phyloP scores from a whole-genome alignment of 2,329 filamentous ascomycete species.

The Trichoderma sp. region DNA sequence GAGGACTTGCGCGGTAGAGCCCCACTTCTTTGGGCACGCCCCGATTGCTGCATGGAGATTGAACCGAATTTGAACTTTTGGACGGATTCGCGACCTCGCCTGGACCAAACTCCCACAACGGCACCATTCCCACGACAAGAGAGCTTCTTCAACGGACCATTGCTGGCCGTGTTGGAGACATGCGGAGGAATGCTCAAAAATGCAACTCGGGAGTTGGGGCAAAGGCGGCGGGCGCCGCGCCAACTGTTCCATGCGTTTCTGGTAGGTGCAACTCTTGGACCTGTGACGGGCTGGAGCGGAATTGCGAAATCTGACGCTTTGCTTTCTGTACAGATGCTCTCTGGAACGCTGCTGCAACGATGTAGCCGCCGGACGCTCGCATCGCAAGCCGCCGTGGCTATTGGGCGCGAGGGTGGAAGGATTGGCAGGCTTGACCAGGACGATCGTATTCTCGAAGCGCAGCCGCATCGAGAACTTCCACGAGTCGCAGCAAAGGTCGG shows the following conservation, averaged over 20 bases:
- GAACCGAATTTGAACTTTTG: slow-evolving; percentile 28
- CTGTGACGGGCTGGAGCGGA: neutral
- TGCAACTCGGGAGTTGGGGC: slow-evolving; percentile 39
- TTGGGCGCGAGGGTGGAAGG: neutral
- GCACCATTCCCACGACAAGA: slow-evolving; percentile 15
- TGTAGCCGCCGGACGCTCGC: neutral
- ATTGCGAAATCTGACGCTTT: neutral
- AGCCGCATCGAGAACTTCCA: neutral
- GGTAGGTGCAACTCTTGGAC: slow-evolving; percentile 30
- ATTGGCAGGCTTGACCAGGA: slow-evolving; percentile 10
- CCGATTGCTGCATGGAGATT: slow-evolving; percentile 35
- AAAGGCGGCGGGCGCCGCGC: slow-evolving; percentile 36
- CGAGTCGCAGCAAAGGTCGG: neutral
- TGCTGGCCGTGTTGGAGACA: slow-evolving; percentile 34
- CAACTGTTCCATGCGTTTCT: slow-evolving; percentile 32
- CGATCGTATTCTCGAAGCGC: slow-evolving; percentile 7
- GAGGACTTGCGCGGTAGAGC: neutral
- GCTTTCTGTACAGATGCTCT: slow-evolving; percentile 21
- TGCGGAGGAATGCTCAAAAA: slow-evolving; percentile 45
- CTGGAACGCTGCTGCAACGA: slow-evolving; percentile 4
- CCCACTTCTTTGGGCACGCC: slow-evolving; percentile 27
- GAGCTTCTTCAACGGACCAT: slow-evolving; percentile 17
- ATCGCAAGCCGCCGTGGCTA: slow-evolving; percentile 23
- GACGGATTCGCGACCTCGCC: neutral
- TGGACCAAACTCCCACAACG: neutral